Base-by-base conservation (phyloP, 2,329 filamentous ascomycete genomes). In the Helminthosporium solani region DNA sequence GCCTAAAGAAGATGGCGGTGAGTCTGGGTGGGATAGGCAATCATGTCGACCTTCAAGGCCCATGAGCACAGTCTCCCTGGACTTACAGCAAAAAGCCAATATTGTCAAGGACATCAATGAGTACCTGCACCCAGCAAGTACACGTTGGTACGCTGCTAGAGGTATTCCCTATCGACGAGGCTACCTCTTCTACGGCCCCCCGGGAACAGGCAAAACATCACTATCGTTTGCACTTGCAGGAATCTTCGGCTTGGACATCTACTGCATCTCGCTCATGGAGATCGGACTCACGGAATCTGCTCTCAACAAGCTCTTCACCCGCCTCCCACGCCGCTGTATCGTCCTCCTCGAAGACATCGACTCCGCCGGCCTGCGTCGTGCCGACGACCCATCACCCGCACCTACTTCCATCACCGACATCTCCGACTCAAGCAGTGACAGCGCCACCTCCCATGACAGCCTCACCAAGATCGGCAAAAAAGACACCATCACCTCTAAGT, bases 121-220 rank as follows among this genome's bases (percentile, higher is more conserved):
- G 57, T 92, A 89, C 53, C 75, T 94, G 0, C 82, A 89, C 43
- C 86, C 87, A 0, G 73, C 77, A 1, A 88, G 83, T 0, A 80
- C 83, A 1, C 77, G 83, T n/a, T 95, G 89, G 88, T 95, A 96
- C 64, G 78, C 85, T 0, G 86, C 88, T 55, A 80, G 89, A 6
- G 90, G 90, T 1, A 92, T 95, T 23, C 90, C 90, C 0, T 95
- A 95, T 65, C 81, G 90, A 12, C 79, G 90, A 3, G 90, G 90
- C 0, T 95, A 94, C 60, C 79, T 95, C 0, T 82, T 95, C 14
- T 77, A 91, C 53, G 90, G 90, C 0, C 88, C 88, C 0, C 88
- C 88, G 0, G 88, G 88, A 1, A 91, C 87, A 0, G 88, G 88
- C 12, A 94, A 92, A 69, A 87, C 83, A 1, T 60, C 54, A 0